Percentiles rank a stretch among this genome's conserved stretches.
These are phyloP conservation scores for Colletotrichum sublineola DNA, from an alignment of 2,329 filamentous ascomycete genomes.

Conservation along the genomic window DNA sequence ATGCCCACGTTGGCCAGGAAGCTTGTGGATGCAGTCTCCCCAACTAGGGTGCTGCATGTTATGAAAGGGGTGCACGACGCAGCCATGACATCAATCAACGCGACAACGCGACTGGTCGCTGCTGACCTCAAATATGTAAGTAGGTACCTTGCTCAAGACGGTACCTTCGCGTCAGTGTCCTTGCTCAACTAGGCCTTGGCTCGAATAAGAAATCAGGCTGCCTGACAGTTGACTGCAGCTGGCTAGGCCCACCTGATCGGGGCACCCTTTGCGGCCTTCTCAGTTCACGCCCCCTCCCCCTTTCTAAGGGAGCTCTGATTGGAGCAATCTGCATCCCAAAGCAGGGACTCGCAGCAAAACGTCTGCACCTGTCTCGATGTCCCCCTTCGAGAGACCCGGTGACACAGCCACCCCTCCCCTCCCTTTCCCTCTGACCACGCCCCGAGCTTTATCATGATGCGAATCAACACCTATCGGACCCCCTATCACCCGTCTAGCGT, in stretches of 20 bases:
- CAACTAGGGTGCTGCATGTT: not conserved
- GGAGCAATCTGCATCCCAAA: slow-evolving; percentile 3
- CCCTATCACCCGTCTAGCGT: slow-evolving; percentile 13
- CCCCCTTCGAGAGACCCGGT: not conserved
- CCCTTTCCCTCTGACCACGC: slow-evolving; percentile 14
- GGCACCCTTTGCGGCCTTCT: not conserved
- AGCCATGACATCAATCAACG: slow-evolving; percentile 20
- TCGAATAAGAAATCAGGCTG: not conserved
- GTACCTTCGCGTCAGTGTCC: not conserved
- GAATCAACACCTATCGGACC: slow-evolving; percentile 14
- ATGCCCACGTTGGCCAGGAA: slow-evolving; percentile 1
- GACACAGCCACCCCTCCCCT: not conserved
- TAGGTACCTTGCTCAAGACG: not conserved
- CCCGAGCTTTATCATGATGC: slow-evolving; percentile 39
- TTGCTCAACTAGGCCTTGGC: not conserved
- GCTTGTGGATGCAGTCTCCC: not conserved
- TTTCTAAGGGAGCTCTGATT: slow-evolving; percentile 11
- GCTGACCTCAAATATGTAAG: not conserved
- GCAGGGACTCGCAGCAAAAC: slow-evolving; percentile 15
- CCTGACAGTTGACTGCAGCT: not conserved
- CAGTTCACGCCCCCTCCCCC: not conserved
- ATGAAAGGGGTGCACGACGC: not conserved
- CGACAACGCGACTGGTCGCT: slow-evolving; percentile 5
- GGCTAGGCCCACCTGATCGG: not conserved
- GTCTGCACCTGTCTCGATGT: not conserved